These are phyloP conservation scores for Pythium angustatum DNA, from an alignment of 352 stramenopile genomes.

Conservation along the genomic window DNA sequence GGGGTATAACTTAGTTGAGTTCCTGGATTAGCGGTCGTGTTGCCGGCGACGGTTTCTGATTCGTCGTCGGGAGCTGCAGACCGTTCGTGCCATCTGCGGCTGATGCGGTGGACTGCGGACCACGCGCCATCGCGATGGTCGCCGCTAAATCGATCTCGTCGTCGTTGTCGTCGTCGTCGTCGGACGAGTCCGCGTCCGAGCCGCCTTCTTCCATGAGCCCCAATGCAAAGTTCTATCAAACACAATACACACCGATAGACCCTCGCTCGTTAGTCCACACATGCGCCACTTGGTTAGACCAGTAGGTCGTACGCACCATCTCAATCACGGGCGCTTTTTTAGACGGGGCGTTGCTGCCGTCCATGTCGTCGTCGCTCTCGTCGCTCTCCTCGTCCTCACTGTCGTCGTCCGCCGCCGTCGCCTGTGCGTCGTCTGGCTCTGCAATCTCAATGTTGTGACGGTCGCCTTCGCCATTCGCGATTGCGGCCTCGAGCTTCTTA, in stretches of 20 bases:
- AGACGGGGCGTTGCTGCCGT: conserved; percentile 23
- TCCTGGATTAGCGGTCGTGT: conserved; percentile 74
- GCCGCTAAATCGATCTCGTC: conserved; percentile 35
- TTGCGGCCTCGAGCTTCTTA: conserved; percentile 65
- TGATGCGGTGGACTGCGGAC: not conserved
- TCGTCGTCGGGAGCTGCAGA: conserved; percentile 38
- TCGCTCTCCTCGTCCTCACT: conserved; percentile 25
- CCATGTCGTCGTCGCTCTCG: conserved; percentile 24
- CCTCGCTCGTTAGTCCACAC: too few species aligned
- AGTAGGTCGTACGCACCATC: conserved; percentile 50
- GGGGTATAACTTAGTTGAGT: conserved; percentile 45
- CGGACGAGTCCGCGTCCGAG: conserved; percentile 32
- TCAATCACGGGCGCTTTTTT: conserved; percentile 56
- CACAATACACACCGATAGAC: too few species aligned
- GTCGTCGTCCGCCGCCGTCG: not conserved
- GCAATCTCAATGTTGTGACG: conserved; percentile 76
- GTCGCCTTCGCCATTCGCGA: conserved; percentile 54
- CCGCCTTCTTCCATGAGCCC: conserved; percentile 58
- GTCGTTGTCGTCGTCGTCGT: conserved; percentile 30
- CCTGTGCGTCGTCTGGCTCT: conserved; percentile 26
- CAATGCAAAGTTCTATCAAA: conserved; percentile 70
- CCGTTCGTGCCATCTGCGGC: conserved; percentile 19
- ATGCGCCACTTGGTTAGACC: too few species aligned
- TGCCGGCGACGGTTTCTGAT: conserved; percentile 26
- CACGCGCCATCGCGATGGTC: conserved; percentile 13